These are phyloP conservation scores for Streptanthus diversifolius DNA, from an alignment of 345 rosid species.

Conservation along the genomic window DNA sequence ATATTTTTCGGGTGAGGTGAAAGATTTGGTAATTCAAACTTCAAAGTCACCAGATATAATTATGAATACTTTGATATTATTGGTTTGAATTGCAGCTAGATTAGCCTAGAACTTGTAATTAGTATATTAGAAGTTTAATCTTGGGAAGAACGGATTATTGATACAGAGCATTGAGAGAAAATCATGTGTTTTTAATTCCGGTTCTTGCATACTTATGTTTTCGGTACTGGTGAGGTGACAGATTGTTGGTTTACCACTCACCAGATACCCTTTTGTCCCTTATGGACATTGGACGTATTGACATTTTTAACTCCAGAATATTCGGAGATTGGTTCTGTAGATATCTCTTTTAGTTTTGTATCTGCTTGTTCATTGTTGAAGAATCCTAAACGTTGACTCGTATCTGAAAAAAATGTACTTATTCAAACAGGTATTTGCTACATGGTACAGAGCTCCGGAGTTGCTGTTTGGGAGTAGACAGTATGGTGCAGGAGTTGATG, in stretches of 20 bases:
- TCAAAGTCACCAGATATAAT: background rate
- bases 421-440: slow-evolving; percentile 50
- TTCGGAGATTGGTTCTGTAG: slow-evolving; percentile 8
- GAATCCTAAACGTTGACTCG: background rate
- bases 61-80: background rate
- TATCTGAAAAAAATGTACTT: background rate
- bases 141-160: background rate
- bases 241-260: background rate
- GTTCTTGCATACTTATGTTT: background rate
- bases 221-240: background rate
- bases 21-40: background rate
- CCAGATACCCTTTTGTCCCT: background rate
- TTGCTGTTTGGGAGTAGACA: slow-evolving; percentile 52
- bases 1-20: background rate
- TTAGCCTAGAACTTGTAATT: background rate
- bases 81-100: background rate
- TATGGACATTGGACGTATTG: background rate
- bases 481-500: slow-evolving; percentile 60
- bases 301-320: background rate
- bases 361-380: background rate
- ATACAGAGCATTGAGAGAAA: background rate
- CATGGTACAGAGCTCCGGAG: slow-evolving; percentile 67
- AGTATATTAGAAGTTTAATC: background rate
- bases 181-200: background rate
- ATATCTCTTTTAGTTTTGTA: background rate